phyloP scores from a whole-genome alignment of 257 asterid genomes.

The Gentiana straminea region DNA sequence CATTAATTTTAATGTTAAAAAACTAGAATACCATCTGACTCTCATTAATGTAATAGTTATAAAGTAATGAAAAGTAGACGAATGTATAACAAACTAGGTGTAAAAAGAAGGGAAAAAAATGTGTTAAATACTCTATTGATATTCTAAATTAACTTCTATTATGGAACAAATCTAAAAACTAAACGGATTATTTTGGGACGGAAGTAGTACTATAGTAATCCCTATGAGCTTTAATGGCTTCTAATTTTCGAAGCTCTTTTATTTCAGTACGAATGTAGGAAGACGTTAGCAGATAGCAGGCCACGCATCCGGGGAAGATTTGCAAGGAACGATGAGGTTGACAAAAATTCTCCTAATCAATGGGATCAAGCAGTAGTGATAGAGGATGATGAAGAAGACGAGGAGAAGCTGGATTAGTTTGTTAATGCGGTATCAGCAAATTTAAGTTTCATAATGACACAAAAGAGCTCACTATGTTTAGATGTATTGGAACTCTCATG shows the following conservation, averaged over 20 bases:
- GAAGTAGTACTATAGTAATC: neutral
- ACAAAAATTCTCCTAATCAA: constrained; percentile 29
- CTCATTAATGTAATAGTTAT: too few relatives aligned
- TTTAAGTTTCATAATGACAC: constrained; percentile 31
- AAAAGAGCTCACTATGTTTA: constrained; percentile 27
- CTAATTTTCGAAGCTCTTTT: neutral
- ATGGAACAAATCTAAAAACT: too few relatives aligned
- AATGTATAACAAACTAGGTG: too few relatives aligned
- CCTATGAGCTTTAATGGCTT: neutral
- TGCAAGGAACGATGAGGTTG: constrained; percentile 62
- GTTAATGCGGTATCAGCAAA: constrained; percentile 53
- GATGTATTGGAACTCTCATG: constrained; percentile 26
- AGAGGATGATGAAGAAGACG: constrained; percentile 40
- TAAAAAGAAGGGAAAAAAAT: too few relatives aligned
- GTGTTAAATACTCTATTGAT: too few relatives aligned
- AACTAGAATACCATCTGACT: too few relatives aligned
- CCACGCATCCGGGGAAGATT: constrained; percentile 86
- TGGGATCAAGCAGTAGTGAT: constrained; percentile 36
- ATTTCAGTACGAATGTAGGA: constrained; percentile 79
- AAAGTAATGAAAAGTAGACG: too few relatives aligned
- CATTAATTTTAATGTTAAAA: too few relatives aligned
- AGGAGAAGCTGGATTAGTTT: constrained; percentile 60
- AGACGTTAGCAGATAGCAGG: constrained; percentile 78
- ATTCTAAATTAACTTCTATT: too few relatives aligned
- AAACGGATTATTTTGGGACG: too few relatives aligned